Evolutionary conservation across 176 grass and related monocot species (phyloP).

Genomic region (Chloris gayana): DNA sequence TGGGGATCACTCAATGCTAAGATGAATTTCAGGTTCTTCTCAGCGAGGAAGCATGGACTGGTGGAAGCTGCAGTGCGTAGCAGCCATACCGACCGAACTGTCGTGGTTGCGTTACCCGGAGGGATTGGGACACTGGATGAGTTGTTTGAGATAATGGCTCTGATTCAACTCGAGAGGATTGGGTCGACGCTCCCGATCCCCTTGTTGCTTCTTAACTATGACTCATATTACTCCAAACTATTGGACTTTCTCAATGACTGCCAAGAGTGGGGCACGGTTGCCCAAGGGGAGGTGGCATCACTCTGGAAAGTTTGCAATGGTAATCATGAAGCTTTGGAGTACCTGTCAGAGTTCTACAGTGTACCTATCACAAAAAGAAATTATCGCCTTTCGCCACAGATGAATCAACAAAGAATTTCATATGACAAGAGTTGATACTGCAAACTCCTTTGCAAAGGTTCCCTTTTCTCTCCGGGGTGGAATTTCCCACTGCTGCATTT

Average conservation of each 20-base stretch:
- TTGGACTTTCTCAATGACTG: conserved; percentile 77
- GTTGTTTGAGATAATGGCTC: conserved; percentile 72
- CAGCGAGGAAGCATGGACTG: conserved; percentile 82
- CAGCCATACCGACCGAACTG: conserved; percentile 49
- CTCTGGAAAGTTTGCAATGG: conserved; percentile 81
- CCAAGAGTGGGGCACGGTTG: conserved; percentile 65
- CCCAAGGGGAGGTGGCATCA: conserved; percentile 68
- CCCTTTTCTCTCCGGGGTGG: not conserved
- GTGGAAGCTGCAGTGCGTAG: conserved; percentile 79
- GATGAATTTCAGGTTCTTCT: conserved; percentile 78
- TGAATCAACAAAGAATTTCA: conserved; percentile 34
- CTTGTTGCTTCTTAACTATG: conserved; percentile 79
- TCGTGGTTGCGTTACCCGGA: conserved; percentile 59
- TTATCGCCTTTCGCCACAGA: conserved; percentile 38
- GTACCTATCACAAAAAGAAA: conserved; percentile 43
- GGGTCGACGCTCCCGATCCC: conserved; percentile 62
- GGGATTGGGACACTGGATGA: conserved; percentile 86
- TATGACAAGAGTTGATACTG: conserved; percentile 15
- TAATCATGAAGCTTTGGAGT: conserved; percentile 80
- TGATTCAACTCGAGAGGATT: conserved; percentile 85
- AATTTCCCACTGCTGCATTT: not conserved
- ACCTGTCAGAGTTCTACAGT: conserved; percentile 69
- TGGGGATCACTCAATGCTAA: not conserved
- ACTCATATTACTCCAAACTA: conserved; percentile 82
- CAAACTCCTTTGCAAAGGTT: not conserved